Evolutionary conservation across 2,329 filamentous ascomycete genomes (phyloP).

Genomic region (Cephalotrichum gorgonifer): DNA sequence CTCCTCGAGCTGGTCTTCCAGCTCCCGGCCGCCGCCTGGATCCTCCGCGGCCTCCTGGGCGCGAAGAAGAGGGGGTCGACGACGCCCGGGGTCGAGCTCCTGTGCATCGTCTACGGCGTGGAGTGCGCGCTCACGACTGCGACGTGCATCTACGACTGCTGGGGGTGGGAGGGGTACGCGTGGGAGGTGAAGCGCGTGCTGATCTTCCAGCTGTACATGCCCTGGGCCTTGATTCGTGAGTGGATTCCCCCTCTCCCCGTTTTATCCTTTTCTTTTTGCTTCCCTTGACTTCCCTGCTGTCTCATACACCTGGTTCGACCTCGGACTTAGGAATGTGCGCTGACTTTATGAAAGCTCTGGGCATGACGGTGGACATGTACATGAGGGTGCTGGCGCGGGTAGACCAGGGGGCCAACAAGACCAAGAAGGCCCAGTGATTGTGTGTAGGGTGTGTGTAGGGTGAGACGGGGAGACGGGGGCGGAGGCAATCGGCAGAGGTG

Average conservation of each 20-base stretch:
- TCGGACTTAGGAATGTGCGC: background rate
- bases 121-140: conserved; percentile 40
- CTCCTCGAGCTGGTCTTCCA: conserved; percentile 39
- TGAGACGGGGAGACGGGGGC: no score
- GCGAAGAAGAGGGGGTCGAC: conserved; percentile 6
- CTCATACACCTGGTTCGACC: no score
- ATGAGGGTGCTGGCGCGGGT: conserved; percentile 29
- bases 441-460: no score
- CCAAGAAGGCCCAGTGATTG: conserved; percentile 3
- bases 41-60: conserved; percentile 27
- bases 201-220: conserved; percentile 37
- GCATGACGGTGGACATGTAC: conserved; percentile 46
- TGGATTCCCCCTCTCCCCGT: conserved; percentile 7
- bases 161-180: conserved; percentile 35
- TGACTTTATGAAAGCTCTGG: conserved; percentile 25
- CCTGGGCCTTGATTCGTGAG: conserved; percentile 44
- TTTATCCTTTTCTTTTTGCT: background rate
- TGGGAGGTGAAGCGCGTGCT: conserved; percentile 33
- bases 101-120: conserved; percentile 39
- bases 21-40: conserved; percentile 38
- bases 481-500: no score
- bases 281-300: background rate
- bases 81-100: conserved; percentile 29
- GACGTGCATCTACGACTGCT: conserved; percentile 39
- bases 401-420: background rate